phyloP scores from a whole-genome alignment of 768 basidiomycete species.

The Rubroboletus satanas region DNA sequence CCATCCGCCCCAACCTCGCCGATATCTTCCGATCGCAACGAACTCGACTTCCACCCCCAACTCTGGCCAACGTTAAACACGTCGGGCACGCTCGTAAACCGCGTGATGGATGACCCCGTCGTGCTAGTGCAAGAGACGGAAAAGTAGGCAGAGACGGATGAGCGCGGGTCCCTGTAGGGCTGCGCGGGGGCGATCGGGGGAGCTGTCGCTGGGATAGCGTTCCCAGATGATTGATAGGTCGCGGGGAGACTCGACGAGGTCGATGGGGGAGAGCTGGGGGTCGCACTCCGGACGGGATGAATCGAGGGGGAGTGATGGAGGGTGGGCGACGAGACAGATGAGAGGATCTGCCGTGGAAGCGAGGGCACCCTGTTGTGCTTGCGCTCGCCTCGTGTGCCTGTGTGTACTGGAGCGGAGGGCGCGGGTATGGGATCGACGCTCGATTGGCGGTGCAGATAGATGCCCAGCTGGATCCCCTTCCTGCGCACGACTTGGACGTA shows the following conservation, averaged over 20 bases:
- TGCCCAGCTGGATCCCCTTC: conserved; percentile 77
- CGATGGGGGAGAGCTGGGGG: conserved; percentile 34
- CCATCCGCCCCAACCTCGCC: conserved; percentile 36
- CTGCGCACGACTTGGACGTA: conserved; percentile 87
- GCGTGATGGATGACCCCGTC: conserved; percentile 76
- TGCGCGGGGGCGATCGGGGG: conserved; percentile 51
- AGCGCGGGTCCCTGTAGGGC: conserved; percentile 73
- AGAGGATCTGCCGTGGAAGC: conserved; percentile 29
- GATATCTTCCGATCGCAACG: conserved; percentile 49
- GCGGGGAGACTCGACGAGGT: conserved; percentile 14
- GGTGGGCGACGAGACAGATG: conserved; percentile 23
- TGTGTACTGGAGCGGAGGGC: conserved; percentile 51
- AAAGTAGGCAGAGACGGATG: conserved; percentile 75
- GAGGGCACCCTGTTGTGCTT: conserved; percentile 30
- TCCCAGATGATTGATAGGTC: conserved; percentile 23
- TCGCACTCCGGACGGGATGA: conserved; percentile 44
- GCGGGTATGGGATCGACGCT: conserved; percentile 75
- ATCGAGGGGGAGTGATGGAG: conserved; percentile 46
- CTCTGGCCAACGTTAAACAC: conserved; percentile 80
- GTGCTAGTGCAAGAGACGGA: conserved; percentile 77
- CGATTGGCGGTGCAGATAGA: conserved; percentile 86
- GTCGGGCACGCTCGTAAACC: conserved; percentile 84
- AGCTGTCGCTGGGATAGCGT: conserved; percentile 39
- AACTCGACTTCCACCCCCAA: conserved; percentile 88
- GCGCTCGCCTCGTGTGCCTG: conserved; percentile 24